Base-by-base conservation (phyloP, 108 stramenopile species). In the Aurantiochytrium sp. region DNA sequence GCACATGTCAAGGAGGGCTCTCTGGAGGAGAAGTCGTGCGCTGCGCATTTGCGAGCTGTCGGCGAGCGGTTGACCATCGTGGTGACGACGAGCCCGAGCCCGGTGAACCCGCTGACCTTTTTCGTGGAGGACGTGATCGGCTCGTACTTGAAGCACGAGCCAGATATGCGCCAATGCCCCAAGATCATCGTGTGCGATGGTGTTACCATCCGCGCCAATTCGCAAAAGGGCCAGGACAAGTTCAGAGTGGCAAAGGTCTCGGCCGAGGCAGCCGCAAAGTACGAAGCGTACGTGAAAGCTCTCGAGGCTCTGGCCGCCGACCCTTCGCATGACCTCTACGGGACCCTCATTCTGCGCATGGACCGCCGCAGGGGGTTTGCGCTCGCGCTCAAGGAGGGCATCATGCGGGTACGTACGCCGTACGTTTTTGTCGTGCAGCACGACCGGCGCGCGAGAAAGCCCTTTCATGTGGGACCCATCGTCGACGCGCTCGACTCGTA, bases 101-200 rank as follows among this genome's bases (percentile, higher is more conserved):
- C 73, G 73, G 30, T 30, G 30, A 81, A 81, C 45, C 73, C 73
- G 39, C 42, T 48, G 19, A 81, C 73, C n/a, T 81, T 41, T 48
- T 81, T 81, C 73, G 12, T 81, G 6, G 73, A 81, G 45, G 45
- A 48, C 30, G 73, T 81, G 19, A 41, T 81, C 0, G 73, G 42
- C 45, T 81, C 73, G 27, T 81, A 81, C 73, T n/a, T 48, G n/a
- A 15, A 81, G 30, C 39, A 48, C 27, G 73, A 81, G 30, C 73
- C 73, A 12, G 73, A 41, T 12, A 81, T 81, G 42, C n/a, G 45
- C 6, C 10, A 6, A 6, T 81, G 73, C 39, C 73, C n/a, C 1
- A 81, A 81, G 24, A 81, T 81, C 30, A 81, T 81, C 32, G 73
- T 81, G 12, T 81, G 73, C 73, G 73, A 81, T 48, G 39, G 42